Evolutionary conservation across 2,329 filamentous ascomycete species (phyloP), one percentile per base, ranked within the genome.

Genomic region (Aspergillus brasiliensis): DNA sequence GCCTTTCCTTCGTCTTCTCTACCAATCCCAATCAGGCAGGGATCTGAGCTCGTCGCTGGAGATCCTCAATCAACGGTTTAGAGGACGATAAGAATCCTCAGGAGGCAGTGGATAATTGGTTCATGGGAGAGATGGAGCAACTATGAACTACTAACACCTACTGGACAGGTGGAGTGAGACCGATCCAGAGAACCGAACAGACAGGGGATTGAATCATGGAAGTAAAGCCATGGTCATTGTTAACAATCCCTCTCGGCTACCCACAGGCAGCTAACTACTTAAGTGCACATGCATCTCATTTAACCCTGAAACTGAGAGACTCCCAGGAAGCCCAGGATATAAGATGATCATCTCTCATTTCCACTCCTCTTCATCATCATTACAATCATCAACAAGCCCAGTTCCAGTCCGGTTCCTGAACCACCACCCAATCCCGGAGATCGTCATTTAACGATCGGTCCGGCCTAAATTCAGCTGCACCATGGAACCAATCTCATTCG

Each of bases 1-100:
- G 13, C 27, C n/a, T 27, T 48, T 53, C 34, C 23, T 54, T 31
- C 31, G 4, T 57, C 38, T 59, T 49, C 51, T 48, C 25, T 51
- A 38, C 53, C 53, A 58, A 25, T 11, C 62, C 60, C 42, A 57
- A 64, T 55, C 27, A 34, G 60, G 62, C 49, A 64, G 55, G 47
- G 62, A 64, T 64, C 62, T 31, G 62, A 60, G 34, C 55, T 34
- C 17, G 46, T 57, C 55, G 51, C 38, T 57, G 52, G 56, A 37
- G 59, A 61, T 58, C 49, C 25, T 53, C 60, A 47, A 57, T 56
- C 52, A 34, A 34, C 31, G 31, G 49, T 58, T 58, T 37, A 27
- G n/a, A 19, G 15, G 31, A n/a, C 10, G 52, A 55, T 55, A 55
- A 55, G 52, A 44, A 54, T 52, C 42, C 25, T 17, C 38, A 23